phyloP scores from a whole-genome alignment of 768 basidiomycete genomes.

The Tricholoma saponaceum region DNA sequence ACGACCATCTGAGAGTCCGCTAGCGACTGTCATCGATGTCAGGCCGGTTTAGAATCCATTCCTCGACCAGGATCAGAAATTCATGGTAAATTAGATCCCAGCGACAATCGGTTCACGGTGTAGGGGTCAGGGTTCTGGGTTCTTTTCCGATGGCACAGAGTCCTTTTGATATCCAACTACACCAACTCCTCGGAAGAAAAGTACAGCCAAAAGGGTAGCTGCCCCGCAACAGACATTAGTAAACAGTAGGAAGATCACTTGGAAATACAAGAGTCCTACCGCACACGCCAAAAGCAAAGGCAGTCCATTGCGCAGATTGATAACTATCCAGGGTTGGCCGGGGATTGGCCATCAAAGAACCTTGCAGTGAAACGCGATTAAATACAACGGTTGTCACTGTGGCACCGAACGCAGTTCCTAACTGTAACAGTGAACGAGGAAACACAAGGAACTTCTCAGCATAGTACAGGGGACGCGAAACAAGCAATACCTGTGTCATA shows the following conservation, averaged over 20 bases:
- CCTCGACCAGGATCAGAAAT: no score
- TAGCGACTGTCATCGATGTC: no score
- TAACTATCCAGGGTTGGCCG: conserved; percentile 45
- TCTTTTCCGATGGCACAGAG: background rate
- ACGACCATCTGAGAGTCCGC: no score
- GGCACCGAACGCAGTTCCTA: conserved; percentile 68
- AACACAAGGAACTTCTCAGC: background rate
- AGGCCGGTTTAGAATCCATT: no score
- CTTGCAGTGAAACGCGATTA: conserved; percentile 41
- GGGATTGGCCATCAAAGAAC: conserved; percentile 27
- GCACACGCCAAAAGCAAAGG: conserved; percentile 55
- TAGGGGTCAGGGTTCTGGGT: no score
- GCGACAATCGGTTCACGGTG: no score
- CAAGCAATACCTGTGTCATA: conserved; percentile 54
- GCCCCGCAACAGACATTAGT: background rate
- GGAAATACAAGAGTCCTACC: conserved; percentile 32
- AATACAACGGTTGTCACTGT: conserved; percentile 72
- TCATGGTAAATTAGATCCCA: no score
- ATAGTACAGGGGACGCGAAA: background rate
- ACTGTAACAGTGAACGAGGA: conserved; percentile 26
- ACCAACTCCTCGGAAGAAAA: conserved; percentile 17
- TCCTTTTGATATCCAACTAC: conserved; percentile 16
- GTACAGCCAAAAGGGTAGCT: conserved; percentile 13
- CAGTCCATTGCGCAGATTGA: conserved; percentile 60
- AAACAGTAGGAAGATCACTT: background rate